Conservation (phyloP, 768 basidiomycete species). For the Melanogaster broomeanus region DNA sequence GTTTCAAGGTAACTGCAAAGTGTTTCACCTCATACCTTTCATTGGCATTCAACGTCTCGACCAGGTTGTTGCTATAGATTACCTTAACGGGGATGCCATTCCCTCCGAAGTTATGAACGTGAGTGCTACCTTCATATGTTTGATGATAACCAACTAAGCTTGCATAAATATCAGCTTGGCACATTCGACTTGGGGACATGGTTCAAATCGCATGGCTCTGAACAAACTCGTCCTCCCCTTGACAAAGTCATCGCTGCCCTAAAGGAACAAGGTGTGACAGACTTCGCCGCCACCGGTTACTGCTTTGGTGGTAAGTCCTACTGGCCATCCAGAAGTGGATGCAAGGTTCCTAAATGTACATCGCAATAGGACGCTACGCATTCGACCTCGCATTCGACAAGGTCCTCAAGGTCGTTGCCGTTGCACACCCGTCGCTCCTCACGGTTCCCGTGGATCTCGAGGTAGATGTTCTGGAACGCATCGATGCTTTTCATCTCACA, state of each 20-base stretch:
- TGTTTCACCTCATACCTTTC: no score
- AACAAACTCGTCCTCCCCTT: slow-evolving; percentile 46
- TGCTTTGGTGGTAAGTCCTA: slow-evolving; percentile 60
- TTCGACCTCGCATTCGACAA: slow-evolving; percentile 66
- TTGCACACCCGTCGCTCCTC: slow-evolving; percentile 66
- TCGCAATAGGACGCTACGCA: slow-evolving; percentile 46
- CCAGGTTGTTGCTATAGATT: slow-evolving; percentile 36
- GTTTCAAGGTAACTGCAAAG: slow-evolving; percentile 30
- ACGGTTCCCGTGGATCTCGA: slow-evolving; percentile 61
- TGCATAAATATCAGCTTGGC: slow-evolving; percentile 9
- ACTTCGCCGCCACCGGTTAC: slow-evolving; percentile 64
- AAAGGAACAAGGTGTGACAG: slow-evolving; percentile 57
- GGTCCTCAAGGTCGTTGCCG: slow-evolving; percentile 47
- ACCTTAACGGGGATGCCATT: slow-evolving; percentile 37
- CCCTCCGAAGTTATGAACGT: slow-evolving; percentile 21
- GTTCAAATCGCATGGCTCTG: slow-evolving; percentile 43
- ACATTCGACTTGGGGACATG: slow-evolving; percentile 44
- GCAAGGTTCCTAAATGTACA: not conserved
- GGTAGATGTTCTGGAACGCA: slow-evolving; percentile 32
- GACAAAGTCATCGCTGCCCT: slow-evolving; percentile 60
- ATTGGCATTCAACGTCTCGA: not conserved
- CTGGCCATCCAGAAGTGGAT: not conserved
- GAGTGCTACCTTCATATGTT: not conserved
- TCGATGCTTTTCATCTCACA: not conserved
- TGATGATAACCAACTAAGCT: not conserved